Evolutionary conservation across 1,139 yeast genomes (phyloP).

Genomic region (Meyerozyma sp.): DNA sequence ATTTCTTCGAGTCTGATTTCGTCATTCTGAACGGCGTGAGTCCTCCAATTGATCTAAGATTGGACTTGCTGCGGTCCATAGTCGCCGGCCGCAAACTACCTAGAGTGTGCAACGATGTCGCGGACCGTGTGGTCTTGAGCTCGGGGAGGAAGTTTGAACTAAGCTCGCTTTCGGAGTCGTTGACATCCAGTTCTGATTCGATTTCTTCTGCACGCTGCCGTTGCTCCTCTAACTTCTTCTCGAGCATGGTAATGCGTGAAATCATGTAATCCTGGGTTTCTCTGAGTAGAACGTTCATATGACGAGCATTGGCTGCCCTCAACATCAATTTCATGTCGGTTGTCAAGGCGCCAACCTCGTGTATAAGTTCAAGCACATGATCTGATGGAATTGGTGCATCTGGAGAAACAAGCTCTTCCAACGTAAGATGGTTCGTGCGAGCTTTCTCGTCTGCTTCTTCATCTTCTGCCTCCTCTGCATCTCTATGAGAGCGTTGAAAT

Average conservation of each 20-base stretch:
- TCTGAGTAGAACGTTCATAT: slow-evolving; percentile 43
- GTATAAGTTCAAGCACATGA: slow-evolving; percentile 49
- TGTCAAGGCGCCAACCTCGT: slow-evolving; percentile 54
- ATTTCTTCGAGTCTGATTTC: slow-evolving; percentile 14
- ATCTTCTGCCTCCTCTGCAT: slow-evolving; percentile 4
- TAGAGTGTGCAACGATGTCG: not conserved
- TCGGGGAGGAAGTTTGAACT: not conserved
- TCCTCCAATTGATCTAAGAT: slow-evolving; percentile 20
- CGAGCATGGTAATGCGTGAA: slow-evolving; percentile 15
- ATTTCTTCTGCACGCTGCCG: not conserved
- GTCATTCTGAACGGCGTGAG: slow-evolving; percentile 26
- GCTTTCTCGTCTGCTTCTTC: slow-evolving; percentile 8
- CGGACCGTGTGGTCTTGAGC: not conserved
- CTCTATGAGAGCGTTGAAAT: not conserved
- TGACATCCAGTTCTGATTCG: not conserved
- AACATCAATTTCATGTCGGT: slow-evolving; percentile 62
- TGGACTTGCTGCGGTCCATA: slow-evolving; percentile 2
- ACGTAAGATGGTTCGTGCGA: slow-evolving; percentile 23
- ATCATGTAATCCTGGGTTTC: slow-evolving; percentile 28
- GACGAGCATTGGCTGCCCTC: slow-evolving; percentile 57
- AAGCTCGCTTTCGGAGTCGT: not conserved
- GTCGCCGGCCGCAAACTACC: not conserved
- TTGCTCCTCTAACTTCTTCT: slow-evolving; percentile 12
- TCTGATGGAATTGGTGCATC: slow-evolving; percentile 50
- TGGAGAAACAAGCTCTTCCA: slow-evolving; percentile 51